Conservation (phyloP, 495 filamentous ascomycete genomes). For the Xylaria grammica region DNA sequence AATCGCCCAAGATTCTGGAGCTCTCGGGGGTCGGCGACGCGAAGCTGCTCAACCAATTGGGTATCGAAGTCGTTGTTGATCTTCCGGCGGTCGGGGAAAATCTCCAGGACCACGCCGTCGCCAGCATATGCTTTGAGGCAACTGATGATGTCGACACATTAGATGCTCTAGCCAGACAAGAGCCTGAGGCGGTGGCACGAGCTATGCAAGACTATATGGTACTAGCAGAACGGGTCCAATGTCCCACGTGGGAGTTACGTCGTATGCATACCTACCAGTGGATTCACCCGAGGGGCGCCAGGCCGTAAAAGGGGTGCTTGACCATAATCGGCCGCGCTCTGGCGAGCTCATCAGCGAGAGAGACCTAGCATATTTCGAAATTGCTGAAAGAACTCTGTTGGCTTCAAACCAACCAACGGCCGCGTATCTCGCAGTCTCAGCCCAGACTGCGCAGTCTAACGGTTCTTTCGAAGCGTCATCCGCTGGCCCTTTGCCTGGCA, state of each 20-base stretch:
- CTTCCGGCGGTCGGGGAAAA: constrained; percentile 78
- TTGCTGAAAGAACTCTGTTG: constrained; percentile 26
- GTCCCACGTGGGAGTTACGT: constrained; percentile 66
- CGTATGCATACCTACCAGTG: constrained; percentile 76
- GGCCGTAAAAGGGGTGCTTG: constrained; percentile 26
- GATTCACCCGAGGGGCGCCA: constrained; percentile 16
- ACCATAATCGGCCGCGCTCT: constrained; percentile 70
- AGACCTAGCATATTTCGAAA: constrained; percentile 20
- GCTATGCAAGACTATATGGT: constrained; percentile 29
- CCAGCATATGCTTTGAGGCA: constrained; percentile 47
- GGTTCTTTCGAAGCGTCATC: background rate
- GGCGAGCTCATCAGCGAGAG: background rate
- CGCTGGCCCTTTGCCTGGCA: constrained; percentile 13
- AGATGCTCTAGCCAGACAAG: constrained; percentile 71
- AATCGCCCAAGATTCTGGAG: constrained; percentile 65
- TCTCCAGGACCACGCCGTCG: constrained; percentile 55
- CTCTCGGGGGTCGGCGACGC: constrained; percentile 76
- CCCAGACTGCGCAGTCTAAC: constrained; percentile 14
- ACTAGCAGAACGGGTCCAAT: constrained; percentile 32
- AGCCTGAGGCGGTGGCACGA: constrained; percentile 59
- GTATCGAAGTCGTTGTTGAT: constrained; percentile 68
- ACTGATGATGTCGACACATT: constrained; percentile 64
- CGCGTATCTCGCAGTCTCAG: constrained; percentile 18
- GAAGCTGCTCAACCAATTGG: constrained; percentile 62
- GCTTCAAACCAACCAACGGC: constrained; percentile 33